phyloP scores from a whole-genome alignment of 2,329 filamentous ascomycete genomes.

The Beauveria scarabaeidicola region DNA sequence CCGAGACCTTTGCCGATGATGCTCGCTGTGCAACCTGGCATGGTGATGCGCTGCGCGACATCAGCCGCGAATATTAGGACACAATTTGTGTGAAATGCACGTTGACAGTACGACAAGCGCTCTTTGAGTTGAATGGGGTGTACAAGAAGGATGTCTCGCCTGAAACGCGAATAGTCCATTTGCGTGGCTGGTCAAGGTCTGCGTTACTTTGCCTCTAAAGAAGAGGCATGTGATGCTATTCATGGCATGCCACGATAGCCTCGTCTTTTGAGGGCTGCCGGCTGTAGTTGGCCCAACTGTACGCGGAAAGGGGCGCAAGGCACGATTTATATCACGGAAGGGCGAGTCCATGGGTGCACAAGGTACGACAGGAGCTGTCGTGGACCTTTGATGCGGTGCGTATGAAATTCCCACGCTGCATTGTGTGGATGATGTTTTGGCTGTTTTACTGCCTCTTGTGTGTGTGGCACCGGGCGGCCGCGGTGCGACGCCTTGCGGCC shows the following conservation, averaged over 20 bases:
- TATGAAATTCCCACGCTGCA: background rate
- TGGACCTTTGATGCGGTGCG: background rate
- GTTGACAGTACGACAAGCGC: background rate
- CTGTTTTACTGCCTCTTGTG: background rate
- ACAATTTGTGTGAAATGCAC: background rate
- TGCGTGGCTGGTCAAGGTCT: background rate
- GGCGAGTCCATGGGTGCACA: background rate
- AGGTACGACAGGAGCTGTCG: background rate
- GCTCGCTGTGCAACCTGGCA: background rate
- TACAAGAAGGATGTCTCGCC: background rate
- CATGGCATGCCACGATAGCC: background rate
- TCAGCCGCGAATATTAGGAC: slow-evolving; percentile 5
- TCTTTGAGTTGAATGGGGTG: background rate
- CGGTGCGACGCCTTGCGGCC: background rate
- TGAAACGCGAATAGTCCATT: background rate
- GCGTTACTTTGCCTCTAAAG: background rate
- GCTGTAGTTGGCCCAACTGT: background rate
- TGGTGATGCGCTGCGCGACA: slow-evolving; percentile 10
- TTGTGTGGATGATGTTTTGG: background rate
- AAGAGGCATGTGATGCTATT: background rate
- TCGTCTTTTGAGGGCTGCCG: background rate
- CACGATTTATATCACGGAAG: background rate
- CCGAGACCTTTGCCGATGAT: background rate
- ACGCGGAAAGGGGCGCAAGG: background rate
- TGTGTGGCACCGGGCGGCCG: background rate